Conservation (phyloP, 225 moss, liverwort and hornwort species). For the Physcomitrellopsis africana region DNA sequence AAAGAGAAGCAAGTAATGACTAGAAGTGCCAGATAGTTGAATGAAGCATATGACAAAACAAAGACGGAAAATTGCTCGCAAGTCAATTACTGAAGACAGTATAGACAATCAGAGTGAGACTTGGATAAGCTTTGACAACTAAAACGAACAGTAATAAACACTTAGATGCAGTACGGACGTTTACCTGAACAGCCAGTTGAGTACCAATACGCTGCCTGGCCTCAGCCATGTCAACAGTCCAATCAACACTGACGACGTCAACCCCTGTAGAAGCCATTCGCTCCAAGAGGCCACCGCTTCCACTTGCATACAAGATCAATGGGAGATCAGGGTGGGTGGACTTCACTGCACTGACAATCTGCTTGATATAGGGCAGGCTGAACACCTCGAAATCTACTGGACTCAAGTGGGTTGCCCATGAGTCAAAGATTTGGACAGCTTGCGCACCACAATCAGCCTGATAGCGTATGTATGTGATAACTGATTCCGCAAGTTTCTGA, state of each 20-base stretch:
- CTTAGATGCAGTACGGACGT: not conserved
- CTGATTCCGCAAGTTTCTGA: conserved; percentile 85
- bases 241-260: conserved; percentile 88
- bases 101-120: too few relatives aligned
- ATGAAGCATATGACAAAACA: too few relatives aligned
- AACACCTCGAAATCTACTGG: conserved; percentile 90
- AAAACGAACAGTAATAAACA: too few relatives aligned
- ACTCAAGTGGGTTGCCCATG: conserved; percentile 90
- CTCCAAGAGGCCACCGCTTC: conserved; percentile 92
- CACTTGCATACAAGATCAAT: conserved; percentile 91
- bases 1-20: too few relatives aligned
- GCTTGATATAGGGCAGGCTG: conserved; percentile 92
- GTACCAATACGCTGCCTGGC: conserved; percentile 90
- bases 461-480: conserved; percentile 85
- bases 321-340: conserved; percentile 87
- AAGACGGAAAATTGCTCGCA: too few relatives aligned
- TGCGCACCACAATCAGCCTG: conserved; percentile 94
- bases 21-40: too few relatives aligned
- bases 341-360: conserved; percentile 88
- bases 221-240: conserved; percentile 91
- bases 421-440: conserved; percentile 97
- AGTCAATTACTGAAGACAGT: too few relatives aligned
- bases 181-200: conserved; percentile 73
- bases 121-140: too few relatives aligned
- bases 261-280: conserved; percentile 91